Evolutionary conservation across 345 rosid genomes (phyloP).

Genomic region (Melastoma malabathricum): DNA sequence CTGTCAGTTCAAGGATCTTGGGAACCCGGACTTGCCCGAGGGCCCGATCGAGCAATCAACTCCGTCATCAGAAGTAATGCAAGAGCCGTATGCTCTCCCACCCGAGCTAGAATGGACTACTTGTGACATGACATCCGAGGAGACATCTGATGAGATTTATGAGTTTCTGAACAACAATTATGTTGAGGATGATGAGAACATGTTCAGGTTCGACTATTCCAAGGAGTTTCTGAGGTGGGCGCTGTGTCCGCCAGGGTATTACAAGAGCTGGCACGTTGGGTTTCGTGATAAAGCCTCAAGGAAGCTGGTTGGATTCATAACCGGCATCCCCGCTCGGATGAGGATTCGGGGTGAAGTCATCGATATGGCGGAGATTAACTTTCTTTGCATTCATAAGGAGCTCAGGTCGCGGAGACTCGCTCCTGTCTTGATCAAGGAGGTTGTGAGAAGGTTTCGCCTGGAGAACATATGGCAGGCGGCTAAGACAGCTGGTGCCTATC

Average conservation of each 20-base stretch:
- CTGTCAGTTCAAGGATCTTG: slow-evolving; percentile 66
- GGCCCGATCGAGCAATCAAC: slow-evolving; percentile 67
- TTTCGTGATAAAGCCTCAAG: slow-evolving; percentile 72
- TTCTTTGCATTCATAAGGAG: slow-evolving; percentile 91
- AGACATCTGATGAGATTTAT: slow-evolving; percentile 64
- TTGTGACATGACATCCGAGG: slow-evolving; percentile 69
- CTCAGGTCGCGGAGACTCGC: slow-evolving; percentile 90
- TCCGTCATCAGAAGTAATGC: slow-evolving; percentile 62
- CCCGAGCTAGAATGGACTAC: slow-evolving; percentile 70
- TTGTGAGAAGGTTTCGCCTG: slow-evolving; percentile 79
- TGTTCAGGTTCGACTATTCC: slow-evolving; percentile 93
- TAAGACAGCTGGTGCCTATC: slow-evolving; percentile 82
- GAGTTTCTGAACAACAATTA: slow-evolving; percentile 74
- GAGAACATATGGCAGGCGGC: slow-evolving; percentile 97
- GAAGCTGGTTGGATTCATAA: slow-evolving; percentile 85
- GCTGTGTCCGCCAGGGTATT: slow-evolving; percentile 69
- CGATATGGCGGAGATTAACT: slow-evolving; percentile 89
- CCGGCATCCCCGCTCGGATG: slow-evolving; percentile 80
- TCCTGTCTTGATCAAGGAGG: slow-evolving; percentile 96
- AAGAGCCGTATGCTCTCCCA: slow-evolving; percentile 88
- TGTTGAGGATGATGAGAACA: slow-evolving; percentile 90
- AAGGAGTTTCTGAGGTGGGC: slow-evolving; percentile 96
- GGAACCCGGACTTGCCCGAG: slow-evolving; percentile 59
- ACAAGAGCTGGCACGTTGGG: slow-evolving; percentile 78
- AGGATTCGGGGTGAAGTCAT: slow-evolving; percentile 64